Conservation (phyloP, 208 protist species). For the Trypanosoma avium region DNA sequence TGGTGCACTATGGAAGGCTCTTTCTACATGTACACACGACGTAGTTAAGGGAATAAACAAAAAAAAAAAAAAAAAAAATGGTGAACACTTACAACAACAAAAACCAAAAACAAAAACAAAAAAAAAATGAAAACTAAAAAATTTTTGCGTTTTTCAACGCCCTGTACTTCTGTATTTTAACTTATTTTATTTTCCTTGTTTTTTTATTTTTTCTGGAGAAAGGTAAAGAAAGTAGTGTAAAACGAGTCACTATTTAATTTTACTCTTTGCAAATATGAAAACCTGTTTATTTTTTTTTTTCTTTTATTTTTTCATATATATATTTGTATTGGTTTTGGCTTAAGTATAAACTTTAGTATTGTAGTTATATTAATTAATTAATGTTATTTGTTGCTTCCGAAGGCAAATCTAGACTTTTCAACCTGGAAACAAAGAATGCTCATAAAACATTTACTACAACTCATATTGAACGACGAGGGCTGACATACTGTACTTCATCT, state of each 20-base stretch:
- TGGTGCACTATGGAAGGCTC: conserved; percentile 58
- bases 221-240: no score
- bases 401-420: conserved; percentile 46
- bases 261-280: no score
- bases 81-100: neutral
- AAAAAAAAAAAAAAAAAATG: neutral
- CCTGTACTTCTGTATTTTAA: no score
- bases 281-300: conserved; percentile 3
- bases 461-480: conserved; percentile 30
- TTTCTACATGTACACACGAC: conserved; percentile 62
- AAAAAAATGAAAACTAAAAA: neutral
- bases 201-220: conserved; percentile 23
- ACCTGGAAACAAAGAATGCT: conserved; percentile 48
- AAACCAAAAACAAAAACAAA: neutral
- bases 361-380: no score
- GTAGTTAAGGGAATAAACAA: neutral
- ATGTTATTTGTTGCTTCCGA: conserved; percentile 78
- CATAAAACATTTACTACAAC: conserved; percentile 52
- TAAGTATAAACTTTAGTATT: no score
- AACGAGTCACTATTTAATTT: no score
- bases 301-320: neutral
- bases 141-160: conserved; percentile 21
- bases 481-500: conserved; percentile 44
- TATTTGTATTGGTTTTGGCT: neutral
- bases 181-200: conserved; percentile 12